Conservation (phyloP, 352 stramenopile species). For the Globisporangium splendens region DNA sequence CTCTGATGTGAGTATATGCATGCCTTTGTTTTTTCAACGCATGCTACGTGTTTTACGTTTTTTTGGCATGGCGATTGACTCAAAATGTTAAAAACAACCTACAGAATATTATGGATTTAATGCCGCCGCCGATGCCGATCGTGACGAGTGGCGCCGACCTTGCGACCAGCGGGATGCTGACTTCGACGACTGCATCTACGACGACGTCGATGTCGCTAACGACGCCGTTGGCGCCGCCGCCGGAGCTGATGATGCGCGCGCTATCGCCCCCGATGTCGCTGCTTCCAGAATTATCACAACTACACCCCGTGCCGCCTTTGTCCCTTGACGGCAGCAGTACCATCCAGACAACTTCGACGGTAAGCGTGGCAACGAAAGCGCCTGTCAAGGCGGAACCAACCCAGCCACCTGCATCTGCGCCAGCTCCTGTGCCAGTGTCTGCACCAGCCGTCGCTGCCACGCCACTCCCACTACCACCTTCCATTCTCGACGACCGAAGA, state of each 20-base stretch:
- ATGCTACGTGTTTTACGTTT: too few species aligned
- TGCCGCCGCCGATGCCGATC: constrained; percentile 38
- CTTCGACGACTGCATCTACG: constrained; percentile 1
- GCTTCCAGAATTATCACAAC: constrained; percentile 52
- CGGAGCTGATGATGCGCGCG: constrained; percentile 64
- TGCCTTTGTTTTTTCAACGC: too few species aligned
- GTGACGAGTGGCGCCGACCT: constrained; percentile 9
- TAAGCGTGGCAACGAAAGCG: neutral
- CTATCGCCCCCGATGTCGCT: constrained; percentile 71
- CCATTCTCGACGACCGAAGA: constrained; percentile 23
- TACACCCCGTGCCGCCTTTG: constrained; percentile 23
- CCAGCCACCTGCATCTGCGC: neutral
- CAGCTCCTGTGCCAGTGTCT: neutral
- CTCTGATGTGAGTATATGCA: constrained; percentile 44
- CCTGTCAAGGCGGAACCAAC: constrained; percentile 6
- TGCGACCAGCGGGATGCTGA: constrained; percentile 3
- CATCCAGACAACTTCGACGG: constrained; percentile 7
- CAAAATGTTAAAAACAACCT: neutral
- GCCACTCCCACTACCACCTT: constrained; percentile 6
- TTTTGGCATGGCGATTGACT: neutral
- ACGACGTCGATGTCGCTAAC: constrained; percentile 32
- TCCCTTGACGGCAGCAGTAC: constrained; percentile 21
- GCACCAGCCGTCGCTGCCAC: constrained; percentile 1
- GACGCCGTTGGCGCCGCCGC: constrained; percentile 52
- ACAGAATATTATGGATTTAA: constrained; percentile 80